phyloP scores from a whole-genome alignment of 108 stramenopile genomes.

The Seminavis robusta region DNA sequence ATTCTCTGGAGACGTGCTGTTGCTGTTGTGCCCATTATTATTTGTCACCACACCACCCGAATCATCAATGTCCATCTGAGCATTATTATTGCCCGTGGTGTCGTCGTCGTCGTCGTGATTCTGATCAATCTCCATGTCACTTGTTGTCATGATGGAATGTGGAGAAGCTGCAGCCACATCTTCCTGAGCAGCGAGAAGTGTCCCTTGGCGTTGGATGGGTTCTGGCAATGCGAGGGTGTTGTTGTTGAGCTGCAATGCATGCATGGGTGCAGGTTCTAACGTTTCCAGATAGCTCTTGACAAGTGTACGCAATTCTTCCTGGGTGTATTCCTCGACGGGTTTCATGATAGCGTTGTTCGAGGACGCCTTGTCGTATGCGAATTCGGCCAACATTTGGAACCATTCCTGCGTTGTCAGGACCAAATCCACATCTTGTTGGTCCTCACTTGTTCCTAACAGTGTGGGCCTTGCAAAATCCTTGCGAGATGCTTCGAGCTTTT shows the following conservation, averaged over 20 bases:
- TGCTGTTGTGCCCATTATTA: background rate
- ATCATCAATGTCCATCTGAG: too few species aligned
- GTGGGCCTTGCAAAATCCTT: slow-evolving; percentile 65
- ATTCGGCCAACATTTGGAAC: slow-evolving; percentile 63
- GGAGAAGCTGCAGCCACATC: too few species aligned
- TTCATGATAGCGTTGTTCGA: slow-evolving; percentile 1
- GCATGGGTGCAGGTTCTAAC: background rate
- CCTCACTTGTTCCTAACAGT: slow-evolving; percentile 7
- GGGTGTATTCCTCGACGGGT: too few species aligned
- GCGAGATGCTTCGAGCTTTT: slow-evolving; percentile 97
- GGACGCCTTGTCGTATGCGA: background rate
- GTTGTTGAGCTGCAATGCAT: background rate
- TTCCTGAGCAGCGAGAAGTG: too few species aligned
- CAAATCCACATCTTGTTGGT: slow-evolving; percentile 84
- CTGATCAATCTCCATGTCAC: too few species aligned
- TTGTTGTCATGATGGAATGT: too few species aligned
- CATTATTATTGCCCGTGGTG: too few species aligned
- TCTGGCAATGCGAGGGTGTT: too few species aligned
- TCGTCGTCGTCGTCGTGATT: too few species aligned
- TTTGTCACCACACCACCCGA: background rate
- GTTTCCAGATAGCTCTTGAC: background rate
- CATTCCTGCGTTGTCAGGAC: slow-evolving; percentile 92
- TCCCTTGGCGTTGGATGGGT: too few species aligned
- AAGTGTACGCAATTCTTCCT: too few species aligned
- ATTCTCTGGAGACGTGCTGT: background rate